These are phyloP conservation scores for Suaeda aralocaspica DNA, from an alignment of 148 eudicot genomes.

Conservation along the genomic window DNA sequence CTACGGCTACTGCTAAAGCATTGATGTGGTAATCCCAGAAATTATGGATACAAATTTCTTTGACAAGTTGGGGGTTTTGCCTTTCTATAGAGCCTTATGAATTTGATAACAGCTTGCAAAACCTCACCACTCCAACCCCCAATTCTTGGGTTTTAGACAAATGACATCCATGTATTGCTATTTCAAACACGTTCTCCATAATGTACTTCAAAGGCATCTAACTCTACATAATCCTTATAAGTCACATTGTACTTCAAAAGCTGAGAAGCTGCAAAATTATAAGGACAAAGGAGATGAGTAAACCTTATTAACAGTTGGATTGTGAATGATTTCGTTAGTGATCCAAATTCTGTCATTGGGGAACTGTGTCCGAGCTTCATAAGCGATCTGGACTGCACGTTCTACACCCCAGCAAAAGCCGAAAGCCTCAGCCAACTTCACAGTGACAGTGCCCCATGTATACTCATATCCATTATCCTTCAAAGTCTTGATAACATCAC, in stretches of 20 bases:
- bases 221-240: not conserved
- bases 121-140: not conserved
- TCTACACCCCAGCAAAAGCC: constrained; percentile 99
- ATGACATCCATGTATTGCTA: not conserved
- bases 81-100: too few relatives aligned
- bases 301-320: constrained; percentile 94
- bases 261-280: not conserved
- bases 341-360: constrained; percentile 84
- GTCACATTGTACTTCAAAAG: too few relatives aligned
- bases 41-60: not conserved
- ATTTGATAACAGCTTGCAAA: not conserved
- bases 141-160: not conserved
- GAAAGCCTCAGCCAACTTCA: constrained; percentile 84
- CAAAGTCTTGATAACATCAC: constrained; percentile 81
- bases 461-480: constrained; percentile 83
- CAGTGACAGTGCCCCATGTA: constrained; percentile 95
- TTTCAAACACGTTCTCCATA: not conserved
- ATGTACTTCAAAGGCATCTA: not conserved
- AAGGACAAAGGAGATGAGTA: not conserved
- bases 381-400: constrained; percentile 94
- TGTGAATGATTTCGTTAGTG: constrained; percentile 96
- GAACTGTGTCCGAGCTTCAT: constrained; percentile 89
- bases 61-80: not conserved
- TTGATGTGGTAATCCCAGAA: not conserved
- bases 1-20: too few relatives aligned